These are phyloP conservation scores for Catunica adiposa DNA, from an alignment of 2,329 filamentous ascomycete genomes.

Conservation along the genomic window DNA sequence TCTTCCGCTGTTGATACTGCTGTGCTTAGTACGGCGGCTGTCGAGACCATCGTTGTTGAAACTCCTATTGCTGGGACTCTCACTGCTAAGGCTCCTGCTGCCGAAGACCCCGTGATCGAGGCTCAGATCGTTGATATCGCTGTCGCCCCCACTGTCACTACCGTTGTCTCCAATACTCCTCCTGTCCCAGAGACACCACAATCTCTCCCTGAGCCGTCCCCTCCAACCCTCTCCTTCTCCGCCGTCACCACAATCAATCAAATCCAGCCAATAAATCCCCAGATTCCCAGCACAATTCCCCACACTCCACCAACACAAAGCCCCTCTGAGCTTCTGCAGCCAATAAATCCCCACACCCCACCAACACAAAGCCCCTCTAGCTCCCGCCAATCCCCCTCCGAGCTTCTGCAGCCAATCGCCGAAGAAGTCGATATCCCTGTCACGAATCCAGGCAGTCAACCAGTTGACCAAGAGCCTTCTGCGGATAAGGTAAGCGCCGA, in stretches of 20 bases:
- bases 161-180: too few species aligned
- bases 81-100: too few species aligned
- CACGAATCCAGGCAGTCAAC: neutral
- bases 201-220: too few species aligned
- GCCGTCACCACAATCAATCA: neutral
- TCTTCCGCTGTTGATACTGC: too few species aligned
- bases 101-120: too few species aligned
- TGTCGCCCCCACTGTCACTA: too few species aligned
- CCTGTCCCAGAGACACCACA: too few species aligned
- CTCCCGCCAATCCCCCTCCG: neutral
- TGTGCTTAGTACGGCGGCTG: too few species aligned
- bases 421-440: neutral
- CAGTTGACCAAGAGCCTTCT: neutral
- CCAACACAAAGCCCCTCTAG: neutral
- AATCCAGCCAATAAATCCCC: neutral
- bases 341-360: neutral
- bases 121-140: too few species aligned
- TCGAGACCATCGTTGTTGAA: too few species aligned
- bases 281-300: neutral
- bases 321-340: neutral
- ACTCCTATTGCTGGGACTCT: too few species aligned
- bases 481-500: neutral
- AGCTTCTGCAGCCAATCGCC: neutral
- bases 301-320: neutral
- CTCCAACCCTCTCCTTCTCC: too few species aligned